phyloP scores from a whole-genome alignment of 2,329 filamentous ascomycete genomes.

The Penicillium sp. region DNA sequence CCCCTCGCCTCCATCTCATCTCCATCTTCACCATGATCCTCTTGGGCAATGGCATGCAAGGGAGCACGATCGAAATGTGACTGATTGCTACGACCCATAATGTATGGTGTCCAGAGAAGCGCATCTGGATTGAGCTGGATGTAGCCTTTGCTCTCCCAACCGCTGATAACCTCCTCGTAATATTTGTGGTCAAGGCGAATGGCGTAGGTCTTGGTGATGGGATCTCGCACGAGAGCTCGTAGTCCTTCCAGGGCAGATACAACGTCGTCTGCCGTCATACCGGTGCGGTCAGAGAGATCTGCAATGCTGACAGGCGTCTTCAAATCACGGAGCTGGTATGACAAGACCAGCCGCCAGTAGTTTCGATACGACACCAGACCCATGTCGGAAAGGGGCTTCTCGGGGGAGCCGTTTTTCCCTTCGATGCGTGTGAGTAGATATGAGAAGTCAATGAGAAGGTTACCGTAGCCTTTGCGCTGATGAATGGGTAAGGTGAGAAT shows the following conservation, averaged over 20 bases:
- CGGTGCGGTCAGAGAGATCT: conserved; percentile 71
- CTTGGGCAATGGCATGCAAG: conserved; percentile 82
- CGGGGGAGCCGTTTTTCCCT: conserved; percentile 88
- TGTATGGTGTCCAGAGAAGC: conserved; percentile 91
- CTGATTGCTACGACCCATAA: conserved; percentile 84
- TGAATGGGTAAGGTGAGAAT: conserved; percentile 95
- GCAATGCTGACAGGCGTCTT: conserved; percentile 55
- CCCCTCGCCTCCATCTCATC: conserved; percentile 27
- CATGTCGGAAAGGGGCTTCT: conserved; percentile 98
- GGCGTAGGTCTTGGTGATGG: conserved; percentile 81
- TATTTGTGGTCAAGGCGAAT: conserved; percentile 81
- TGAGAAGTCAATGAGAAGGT: conserved; percentile 95
- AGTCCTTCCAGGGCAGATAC: conserved; percentile 89
- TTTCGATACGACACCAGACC: conserved; percentile 94
- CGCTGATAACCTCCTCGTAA: conserved; percentile 80
- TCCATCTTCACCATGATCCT: conserved; percentile 50
- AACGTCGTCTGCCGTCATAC: conserved; percentile 94
- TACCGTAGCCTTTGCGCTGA: conserved; percentile 93
- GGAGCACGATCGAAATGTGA: conserved; percentile 80
- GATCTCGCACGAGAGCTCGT: conserved; percentile 83
- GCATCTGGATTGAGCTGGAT: conserved; percentile 75
- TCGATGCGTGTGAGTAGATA: conserved; percentile 93
- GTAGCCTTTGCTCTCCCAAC: conserved; percentile 85
- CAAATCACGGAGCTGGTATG: conserved; percentile 71
- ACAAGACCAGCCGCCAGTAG: conserved; percentile 90